Evolutionary conservation across 345 rosid genomes (phyloP).

Genomic region (Luvunga scandens): DNA sequence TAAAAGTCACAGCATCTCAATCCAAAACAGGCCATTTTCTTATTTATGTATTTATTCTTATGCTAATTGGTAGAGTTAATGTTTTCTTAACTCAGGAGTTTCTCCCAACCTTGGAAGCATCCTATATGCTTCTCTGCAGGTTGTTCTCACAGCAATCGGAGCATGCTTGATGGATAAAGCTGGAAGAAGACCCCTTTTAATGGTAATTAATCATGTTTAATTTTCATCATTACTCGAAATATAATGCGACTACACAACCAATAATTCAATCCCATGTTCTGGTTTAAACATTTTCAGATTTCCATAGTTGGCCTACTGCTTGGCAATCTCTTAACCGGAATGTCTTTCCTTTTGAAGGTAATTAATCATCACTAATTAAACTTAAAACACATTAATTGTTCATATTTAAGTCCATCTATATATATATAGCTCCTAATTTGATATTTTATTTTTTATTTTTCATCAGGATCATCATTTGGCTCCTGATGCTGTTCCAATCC

Average conservation of each 20-base stretch:
- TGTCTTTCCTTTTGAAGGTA: constrained; percentile 46
- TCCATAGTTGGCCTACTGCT: constrained; percentile 40
- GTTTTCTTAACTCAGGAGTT: constrained; percentile 23
- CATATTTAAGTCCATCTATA: neutral
- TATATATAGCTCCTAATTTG: neutral
- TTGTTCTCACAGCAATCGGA: constrained; percentile 32
- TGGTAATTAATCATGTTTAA: constrained; percentile 21
- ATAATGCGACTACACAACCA: neutral
- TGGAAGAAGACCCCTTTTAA: constrained; percentile 49
- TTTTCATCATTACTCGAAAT: neutral
- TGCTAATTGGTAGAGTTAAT: neutral
- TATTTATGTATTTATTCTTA: neutral
- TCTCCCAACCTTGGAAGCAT: constrained; percentile 41
- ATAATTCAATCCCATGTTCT: neutral
- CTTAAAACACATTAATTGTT: neutral
- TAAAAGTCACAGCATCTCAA: too few species aligned
- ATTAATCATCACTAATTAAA: neutral
- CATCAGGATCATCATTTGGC: constrained; percentile 34
- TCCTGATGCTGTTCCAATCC: constrained; percentile 26
- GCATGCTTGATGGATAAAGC: constrained; percentile 40
- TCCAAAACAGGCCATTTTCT: too few species aligned
- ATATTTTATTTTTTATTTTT: neutral
- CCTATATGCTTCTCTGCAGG: constrained; percentile 38
- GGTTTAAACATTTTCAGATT: constrained; percentile 25
- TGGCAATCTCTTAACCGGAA: constrained; percentile 36